A percentile compares a stretch with the other conserved stretches of the same genome.
These are phyloP conservation scores for Castanea sativa DNA, from an alignment of 306 rosid species.

Conservation along the genomic window DNA sequence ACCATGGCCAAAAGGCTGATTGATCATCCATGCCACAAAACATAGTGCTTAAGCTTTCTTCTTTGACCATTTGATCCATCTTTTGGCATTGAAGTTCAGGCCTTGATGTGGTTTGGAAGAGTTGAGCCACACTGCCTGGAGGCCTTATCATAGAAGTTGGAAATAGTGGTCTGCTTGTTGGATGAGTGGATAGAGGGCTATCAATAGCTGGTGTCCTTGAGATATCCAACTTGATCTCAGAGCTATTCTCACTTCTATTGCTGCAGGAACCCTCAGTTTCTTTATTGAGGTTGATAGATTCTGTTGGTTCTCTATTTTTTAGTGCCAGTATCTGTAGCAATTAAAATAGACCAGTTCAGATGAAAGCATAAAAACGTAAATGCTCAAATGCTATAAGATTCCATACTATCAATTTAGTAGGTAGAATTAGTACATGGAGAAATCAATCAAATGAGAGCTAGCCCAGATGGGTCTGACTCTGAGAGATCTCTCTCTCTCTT, in stretches of 20 bases:
- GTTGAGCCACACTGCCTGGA: constrained; percentile 53
- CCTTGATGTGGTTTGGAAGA: constrained; percentile 73
- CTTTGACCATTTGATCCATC: constrained; percentile 69
- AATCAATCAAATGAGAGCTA: not conserved
- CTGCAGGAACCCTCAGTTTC: constrained; percentile 99
- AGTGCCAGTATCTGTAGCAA: constrained; percentile 69
- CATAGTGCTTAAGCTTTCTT: constrained; percentile 84
- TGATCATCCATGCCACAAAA: constrained; percentile 91
- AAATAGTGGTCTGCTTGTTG: constrained; percentile 52
- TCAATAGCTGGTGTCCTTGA: constrained; percentile 86
- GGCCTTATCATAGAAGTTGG: constrained; percentile 62
- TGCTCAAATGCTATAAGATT: not conserved
- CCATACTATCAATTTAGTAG: not conserved
- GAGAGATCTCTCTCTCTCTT: not conserved
- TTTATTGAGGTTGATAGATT: constrained; percentile 89
- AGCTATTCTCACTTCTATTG: constrained; percentile 95
- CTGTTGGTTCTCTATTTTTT: constrained; percentile 93
- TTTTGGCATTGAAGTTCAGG: constrained; percentile 70
- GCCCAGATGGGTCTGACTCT: not conserved
- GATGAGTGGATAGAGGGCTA: constrained; percentile 68
- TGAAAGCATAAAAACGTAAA: constrained; percentile 2
- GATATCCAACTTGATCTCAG: constrained; percentile 87
- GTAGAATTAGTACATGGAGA: not conserved
- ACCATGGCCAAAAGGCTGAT: constrained; percentile 98
- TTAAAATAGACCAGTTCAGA: constrained; percentile 8